Percentiles rank a stretch among this genome's conserved stretches.
phyloP scores from a whole-genome alignment of 148 eudicot genomes.

The Fallopia convolvulus region DNA sequence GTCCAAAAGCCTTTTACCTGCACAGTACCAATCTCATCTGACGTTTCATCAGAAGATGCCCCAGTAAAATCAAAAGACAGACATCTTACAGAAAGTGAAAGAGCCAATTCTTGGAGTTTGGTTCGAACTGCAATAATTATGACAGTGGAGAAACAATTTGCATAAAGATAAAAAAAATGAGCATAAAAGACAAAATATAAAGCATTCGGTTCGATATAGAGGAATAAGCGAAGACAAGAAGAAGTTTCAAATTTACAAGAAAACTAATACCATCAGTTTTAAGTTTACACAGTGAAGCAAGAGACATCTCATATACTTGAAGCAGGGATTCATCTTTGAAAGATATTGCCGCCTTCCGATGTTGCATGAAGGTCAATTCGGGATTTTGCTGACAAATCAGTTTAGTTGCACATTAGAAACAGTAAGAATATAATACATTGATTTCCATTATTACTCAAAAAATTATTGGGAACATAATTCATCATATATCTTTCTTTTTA shows the following conservation, averaged over 20 bases:
- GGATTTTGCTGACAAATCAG: slow-evolving; percentile 51
- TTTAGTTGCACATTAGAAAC: not conserved
- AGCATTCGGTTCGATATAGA: not conserved
- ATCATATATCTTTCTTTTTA: not conserved
- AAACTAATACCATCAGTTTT: slow-evolving; percentile 67
- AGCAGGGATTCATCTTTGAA: slow-evolving; percentile 73
- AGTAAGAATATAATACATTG: not conserved
- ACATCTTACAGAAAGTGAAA: slow-evolving; percentile 72
- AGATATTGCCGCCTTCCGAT: slow-evolving; percentile 61
- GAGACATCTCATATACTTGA: slow-evolving; percentile 72
- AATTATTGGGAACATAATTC: not conserved
- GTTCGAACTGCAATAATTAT: slow-evolving; percentile 39
- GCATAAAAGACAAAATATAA: not conserved
- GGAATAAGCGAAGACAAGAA: slow-evolving; percentile 9
- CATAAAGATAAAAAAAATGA: slow-evolving; percentile 3
- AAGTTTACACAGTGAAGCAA: slow-evolving; percentile 63
- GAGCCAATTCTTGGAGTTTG: slow-evolving; percentile 83
- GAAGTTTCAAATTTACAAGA: not conserved
- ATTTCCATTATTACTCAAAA: not conserved
- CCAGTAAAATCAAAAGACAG: slow-evolving; percentile 85
- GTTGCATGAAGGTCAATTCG: slow-evolving; percentile 53
- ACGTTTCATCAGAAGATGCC: slow-evolving; percentile 72
- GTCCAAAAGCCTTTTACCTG: slow-evolving; percentile 41
- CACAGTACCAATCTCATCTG: slow-evolving; percentile 76
- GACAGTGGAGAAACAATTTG: slow-evolving; percentile 6